Evolutionary conservation across 352 stramenopile species (phyloP), one percentile per base, ranked within the genome.

Genomic region (Pythium chondricola): DNA sequence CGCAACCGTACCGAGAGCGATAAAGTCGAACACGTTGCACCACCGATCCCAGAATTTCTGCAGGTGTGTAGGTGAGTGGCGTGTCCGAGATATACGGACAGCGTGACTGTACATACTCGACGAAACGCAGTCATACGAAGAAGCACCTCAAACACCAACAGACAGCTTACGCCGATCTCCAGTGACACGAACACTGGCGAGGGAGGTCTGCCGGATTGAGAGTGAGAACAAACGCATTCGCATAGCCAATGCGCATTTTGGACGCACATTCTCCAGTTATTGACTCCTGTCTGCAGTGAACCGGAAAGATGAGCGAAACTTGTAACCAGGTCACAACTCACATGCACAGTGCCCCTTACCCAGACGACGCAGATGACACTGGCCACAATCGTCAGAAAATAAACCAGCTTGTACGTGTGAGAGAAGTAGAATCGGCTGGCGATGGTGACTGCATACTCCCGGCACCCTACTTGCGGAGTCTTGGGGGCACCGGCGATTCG

Each of bases 391-490:
- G 83, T 92, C 67, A 88, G 72, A 59, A 88, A 83, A 65, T 89
- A 92, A 36, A 90, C 63, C 25, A 83, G 43, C 2, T 78, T 67
- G 48, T 89, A 89, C 53, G 85, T 68, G 46, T 66, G 69, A 26
- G 81, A 92, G 57, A 92, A 92, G 65, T 92, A 92, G 18, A 92
- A 63, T n/a, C 72, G 77, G 40, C 77, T 88, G 18, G 75, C 73
- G 27, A 92, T 64, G 13, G 80, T 84, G 66, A 87, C 72, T 18
- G 71, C 40, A 52, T 89, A 83, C 60, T 92, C 81, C 33, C 59
- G 66, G 42, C 74, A 92, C 35, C 73, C 56, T 32, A 89, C 70
- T 43, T 58, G 74, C 32, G 56, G 24, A n/a, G 56, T 24, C n/a
- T 33, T 33, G 8, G n/a, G n/a, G n/a, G n/a, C n/a, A n/a, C n/a